A percentile compares a stretch with the other conserved stretches of the same genome.
Conservation (phyloP, 805 yeast genomes). For the Nakazawaea populi region DNA sequence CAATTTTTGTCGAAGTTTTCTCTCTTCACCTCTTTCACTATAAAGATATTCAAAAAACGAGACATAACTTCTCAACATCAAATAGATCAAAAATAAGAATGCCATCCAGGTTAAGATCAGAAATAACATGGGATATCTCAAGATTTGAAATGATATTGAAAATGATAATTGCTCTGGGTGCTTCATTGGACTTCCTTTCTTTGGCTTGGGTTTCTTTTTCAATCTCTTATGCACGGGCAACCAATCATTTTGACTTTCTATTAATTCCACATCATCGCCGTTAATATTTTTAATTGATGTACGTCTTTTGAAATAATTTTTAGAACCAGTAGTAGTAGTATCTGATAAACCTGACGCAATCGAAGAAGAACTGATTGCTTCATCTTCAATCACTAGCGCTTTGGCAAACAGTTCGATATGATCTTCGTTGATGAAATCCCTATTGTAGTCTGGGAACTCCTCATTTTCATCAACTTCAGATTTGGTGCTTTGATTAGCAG, state of each 20-base stretch:
- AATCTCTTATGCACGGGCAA: constrained; percentile 30
- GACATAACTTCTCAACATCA: constrained; percentile 51
- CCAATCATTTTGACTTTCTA: constrained; percentile 42
- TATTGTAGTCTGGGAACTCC: constrained; percentile 6
- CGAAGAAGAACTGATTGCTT: neutral
- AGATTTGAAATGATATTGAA: constrained; percentile 31
- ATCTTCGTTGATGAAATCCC: constrained; percentile 3
- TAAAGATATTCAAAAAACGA: constrained; percentile 54
- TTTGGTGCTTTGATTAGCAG: neutral
- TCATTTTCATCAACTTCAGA: neutral
- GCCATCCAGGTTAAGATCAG: constrained; percentile 49
- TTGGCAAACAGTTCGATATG: constrained; percentile 8
- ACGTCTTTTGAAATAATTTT: neutral
- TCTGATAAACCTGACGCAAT: constrained; percentile 3
- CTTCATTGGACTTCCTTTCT: neutral
- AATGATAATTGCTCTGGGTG: constrained; percentile 7
- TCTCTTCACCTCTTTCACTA: constrained; percentile 57
- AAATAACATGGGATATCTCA: constrained; percentile 62
- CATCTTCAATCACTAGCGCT: constrained; percentile 15
- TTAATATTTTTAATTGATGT: constrained; percentile 5
- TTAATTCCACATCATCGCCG: constrained; percentile 24
- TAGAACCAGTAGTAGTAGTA: neutral
- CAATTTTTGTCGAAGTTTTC: constrained; percentile 40
- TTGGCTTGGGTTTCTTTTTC: constrained; percentile 10
- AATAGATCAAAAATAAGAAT: constrained; percentile 43